Evolutionary conservation across 306 rosid species (phyloP), one percentile per base, ranked within the genome.

Genomic region (Gillenia trifoliata): DNA sequence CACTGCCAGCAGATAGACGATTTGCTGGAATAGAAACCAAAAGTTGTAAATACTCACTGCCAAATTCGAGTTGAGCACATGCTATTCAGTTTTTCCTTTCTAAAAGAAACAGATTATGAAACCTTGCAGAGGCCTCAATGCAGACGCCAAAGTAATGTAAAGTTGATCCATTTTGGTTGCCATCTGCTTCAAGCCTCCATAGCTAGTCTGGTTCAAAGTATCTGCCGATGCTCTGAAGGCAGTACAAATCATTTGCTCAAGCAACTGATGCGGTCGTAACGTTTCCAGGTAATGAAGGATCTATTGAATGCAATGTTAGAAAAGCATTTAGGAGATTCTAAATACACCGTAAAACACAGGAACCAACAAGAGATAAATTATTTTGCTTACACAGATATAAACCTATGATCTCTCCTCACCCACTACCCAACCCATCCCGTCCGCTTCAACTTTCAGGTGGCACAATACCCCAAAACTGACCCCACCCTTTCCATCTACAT

Each of bases 261-360:
- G 96, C 84, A 92, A 87, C 83, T 84, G 88, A 88, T 95, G 83
- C 19, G 97, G 97, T 74, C 66, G 80, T 73, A 89, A 40, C 34
- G 99, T 95, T 87, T 92, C 99, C 75, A 90, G 89, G 85, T 92
- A 94, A 84, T 94, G 99, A 76, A 94, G 96, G 64, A 90, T 88
- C 99, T 94, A 72, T 45, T 69, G 70, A n/a, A 79, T 70, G 31
- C 55, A 65, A 70, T 66, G 64, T 54, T 7, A 25, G 79, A 71
- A 78, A 40, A 36, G 17, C 47, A 71, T 23, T 1, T 55, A 11
- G 45, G 28, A 86, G 33, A 75, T 52, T 62, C 63, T 19, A 67
- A 68, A 75, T 29, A 41, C 6, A n/a, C 43, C 45, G 11, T 17
- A 13, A 54, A 16, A 70, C 26, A 31, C 12, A 26, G 60, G 73